Evolutionary conservation across 2,329 filamentous ascomycete genomes (phyloP).

Genomic region (Pseudomassariella vexata): DNA sequence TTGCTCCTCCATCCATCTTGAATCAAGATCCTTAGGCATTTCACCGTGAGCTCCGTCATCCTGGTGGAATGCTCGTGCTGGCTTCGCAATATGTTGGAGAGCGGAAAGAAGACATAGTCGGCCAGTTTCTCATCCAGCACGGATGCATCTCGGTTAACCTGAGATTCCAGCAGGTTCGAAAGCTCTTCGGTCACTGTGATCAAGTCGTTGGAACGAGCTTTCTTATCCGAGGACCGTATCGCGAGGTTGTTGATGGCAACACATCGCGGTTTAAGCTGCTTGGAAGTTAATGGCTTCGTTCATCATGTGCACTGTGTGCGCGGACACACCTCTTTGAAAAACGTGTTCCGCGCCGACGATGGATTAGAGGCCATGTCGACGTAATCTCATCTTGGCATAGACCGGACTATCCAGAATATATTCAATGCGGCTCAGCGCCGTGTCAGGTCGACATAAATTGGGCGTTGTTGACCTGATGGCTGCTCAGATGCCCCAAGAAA

Average conservation of each 20-base stretch:
- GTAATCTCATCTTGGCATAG: slow-evolving; percentile 1
- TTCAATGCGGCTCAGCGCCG: too few species aligned
- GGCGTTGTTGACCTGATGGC: too few species aligned
- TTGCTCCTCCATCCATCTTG: slow-evolving; percentile 71
- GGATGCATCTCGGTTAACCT: slow-evolving; percentile 35
- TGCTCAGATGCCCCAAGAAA: too few species aligned
- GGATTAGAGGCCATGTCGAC: slow-evolving; percentile 17
- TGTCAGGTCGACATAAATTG: too few species aligned
- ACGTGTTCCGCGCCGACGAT: slow-evolving; percentile 19
- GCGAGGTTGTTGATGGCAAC: slow-evolving; percentile 54
- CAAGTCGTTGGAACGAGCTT: slow-evolving; percentile 36
- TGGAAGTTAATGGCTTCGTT: slow-evolving; percentile 5
- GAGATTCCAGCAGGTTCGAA: slow-evolving; percentile 37
- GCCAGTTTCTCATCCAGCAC: slow-evolving; percentile 75
- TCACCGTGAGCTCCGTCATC: slow-evolving; percentile 69
- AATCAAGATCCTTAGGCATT: slow-evolving; percentile 69
- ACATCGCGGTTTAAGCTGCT: slow-evolving; percentile 57
- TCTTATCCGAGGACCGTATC: slow-evolving; percentile 39
- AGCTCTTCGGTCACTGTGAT: slow-evolving; percentile 39
- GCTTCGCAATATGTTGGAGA: slow-evolving; percentile 78
- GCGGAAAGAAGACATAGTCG: slow-evolving; percentile 91
- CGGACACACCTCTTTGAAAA: slow-evolving; percentile 23
- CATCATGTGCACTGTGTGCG: slow-evolving; percentile 3
- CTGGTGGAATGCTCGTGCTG: slow-evolving; percentile 66
- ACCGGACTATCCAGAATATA: background rate